A percentile compares a stretch with the other conserved stretches of the same genome.
Evolutionary conservation across 2,329 filamentous ascomycete species (phyloP).

Genomic region (Arthrobotrys musiformis): DNA sequence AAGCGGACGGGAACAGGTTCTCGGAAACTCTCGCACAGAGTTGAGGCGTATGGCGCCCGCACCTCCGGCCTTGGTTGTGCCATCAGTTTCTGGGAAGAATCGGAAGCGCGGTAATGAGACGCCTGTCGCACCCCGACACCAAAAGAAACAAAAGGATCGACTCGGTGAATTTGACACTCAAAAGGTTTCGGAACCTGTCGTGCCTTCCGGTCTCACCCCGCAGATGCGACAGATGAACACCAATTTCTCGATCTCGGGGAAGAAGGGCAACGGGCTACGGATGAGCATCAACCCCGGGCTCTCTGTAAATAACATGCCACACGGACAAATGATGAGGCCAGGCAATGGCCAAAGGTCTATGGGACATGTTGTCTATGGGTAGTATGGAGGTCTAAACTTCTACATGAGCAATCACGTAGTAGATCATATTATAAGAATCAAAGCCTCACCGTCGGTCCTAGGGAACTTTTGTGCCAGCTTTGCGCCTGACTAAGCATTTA

Average conservation of each 20-base stretch:
- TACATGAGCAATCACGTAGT: not conserved
- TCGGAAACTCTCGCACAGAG: slow-evolving; percentile 18
- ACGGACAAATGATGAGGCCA: slow-evolving; percentile 38
- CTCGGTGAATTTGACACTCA: slow-evolving; percentile 36
- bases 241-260: slow-evolving; percentile 47
- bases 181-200: slow-evolving; percentile 33
- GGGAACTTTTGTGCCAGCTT: not conserved
- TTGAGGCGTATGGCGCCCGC: slow-evolving; percentile 3
- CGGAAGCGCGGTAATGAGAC: slow-evolving; percentile 49
- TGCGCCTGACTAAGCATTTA: slow-evolving; percentile 13
- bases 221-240: slow-evolving; percentile 54
- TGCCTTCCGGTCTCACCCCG: slow-evolving; percentile 46
- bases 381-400: not conserved
- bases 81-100: slow-evolving; percentile 28
- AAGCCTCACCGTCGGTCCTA: not conserved
- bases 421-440: not conserved
- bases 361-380: slow-evolving; percentile 49
- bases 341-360: slow-evolving; percentile 45
- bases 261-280: slow-evolving; percentile 47
- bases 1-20: slow-evolving; percentile 14
- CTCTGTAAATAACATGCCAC: not conserved
- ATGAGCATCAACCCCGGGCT: slow-evolving; percentile 46
- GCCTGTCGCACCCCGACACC: slow-evolving; percentile 38
- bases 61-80: not conserved
- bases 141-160: slow-evolving; percentile 50